Base-by-base conservation (phyloP, 371 early-diverging fungal species). In the Dichotomocladium elegans region DNA sequence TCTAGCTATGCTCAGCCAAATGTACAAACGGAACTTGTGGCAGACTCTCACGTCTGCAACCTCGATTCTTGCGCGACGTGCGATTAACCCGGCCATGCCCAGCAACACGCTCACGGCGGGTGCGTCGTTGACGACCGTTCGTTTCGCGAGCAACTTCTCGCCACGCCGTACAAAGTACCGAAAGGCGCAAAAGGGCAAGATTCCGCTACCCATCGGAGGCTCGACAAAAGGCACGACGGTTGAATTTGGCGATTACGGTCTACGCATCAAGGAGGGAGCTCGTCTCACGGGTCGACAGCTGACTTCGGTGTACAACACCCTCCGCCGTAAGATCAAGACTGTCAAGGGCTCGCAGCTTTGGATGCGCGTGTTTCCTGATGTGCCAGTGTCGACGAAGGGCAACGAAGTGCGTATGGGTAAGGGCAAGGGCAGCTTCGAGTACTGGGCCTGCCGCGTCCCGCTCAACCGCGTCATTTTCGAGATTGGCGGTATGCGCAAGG, bases 321-420 rank as follows among this genome's bases (percentile, higher is more conserved):
- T 94, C 40, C 79, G 85, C 29, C 78, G 94, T 28, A 88, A 89
- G 62, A 77, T 96, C 60, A 93, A 94, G 66, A 60, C 85, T 5
- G 87, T 91, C 71, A 96, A 95, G 78, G 95, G 89, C 0, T 78
- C 90, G 19, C 79, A 88, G 60, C 76, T 95, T 55, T 92, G 90
- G 85, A 80, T 93, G 71, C 81, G 94, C 28, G 90, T 89, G 17
- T 94, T 94, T 58, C 94, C 97, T 2, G 91, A 94, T 64, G 83
- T 95, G 21, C 97, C 97, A 4, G 95, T 95, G 17, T 87, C 94
- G 1, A 82, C 85, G 52, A 96, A 96, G 63, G 93, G 93, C 24
- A 88, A 88, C 29, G 96, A 94, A 76, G 83, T 87, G 28, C 86
- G 97, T 75, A 97, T 97, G 97, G 97, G 97, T 61, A 95, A 95